Evolutionary conservation across 2,329 filamentous ascomycete species (phyloP).

Genomic region (Fusarium mangiferae): DNA sequence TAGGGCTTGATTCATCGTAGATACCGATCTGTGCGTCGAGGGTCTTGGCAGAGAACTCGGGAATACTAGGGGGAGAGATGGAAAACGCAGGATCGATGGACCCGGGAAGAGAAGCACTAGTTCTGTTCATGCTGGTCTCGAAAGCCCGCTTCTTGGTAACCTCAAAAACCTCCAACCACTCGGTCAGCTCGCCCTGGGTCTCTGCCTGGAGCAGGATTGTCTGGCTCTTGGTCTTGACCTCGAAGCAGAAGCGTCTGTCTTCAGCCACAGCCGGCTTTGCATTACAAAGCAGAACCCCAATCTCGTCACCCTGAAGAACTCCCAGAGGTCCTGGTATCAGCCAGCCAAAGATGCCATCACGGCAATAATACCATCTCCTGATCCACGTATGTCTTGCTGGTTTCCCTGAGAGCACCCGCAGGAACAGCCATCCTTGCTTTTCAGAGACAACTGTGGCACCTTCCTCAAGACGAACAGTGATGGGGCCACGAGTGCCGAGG

Average conservation of each 20-base stretch:
- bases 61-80: slow-evolving; percentile 86
- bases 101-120: slow-evolving; percentile 58
- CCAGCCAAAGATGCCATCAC: slow-evolving; percentile 96
- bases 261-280: slow-evolving; percentile 91
- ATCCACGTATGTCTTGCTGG: slow-evolving; percentile 91
- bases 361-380: slow-evolving; percentile 94
- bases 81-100: slow-evolving; percentile 83
- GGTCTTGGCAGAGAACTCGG: slow-evolving; percentile 87
- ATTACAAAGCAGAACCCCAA: slow-evolving; percentile 92
- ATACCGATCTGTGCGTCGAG: slow-evolving; percentile 71
- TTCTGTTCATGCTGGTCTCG: slow-evolving; percentile 72
- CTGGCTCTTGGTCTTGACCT: slow-evolving; percentile 97
- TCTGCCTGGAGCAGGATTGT: slow-evolving; percentile 92
- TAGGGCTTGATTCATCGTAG: slow-evolving; percentile 59
- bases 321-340: slow-evolving; percentile 85
- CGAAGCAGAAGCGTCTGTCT: slow-evolving; percentile 95
- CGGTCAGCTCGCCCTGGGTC: slow-evolving; percentile 88
- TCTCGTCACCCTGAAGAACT: slow-evolving; percentile 95
- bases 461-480: slow-evolving; percentile 68
- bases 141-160: slow-evolving; percentile 92
- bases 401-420: slow-evolving; percentile 85
- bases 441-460: slow-evolving; percentile 68
- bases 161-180: slow-evolving; percentile 95
- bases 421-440: slow-evolving; percentile 95
- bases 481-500: slow-evolving; percentile 75